phyloP scores from a whole-genome alignment of 768 basidiomycete genomes.

The Podaxis rugospora region DNA sequence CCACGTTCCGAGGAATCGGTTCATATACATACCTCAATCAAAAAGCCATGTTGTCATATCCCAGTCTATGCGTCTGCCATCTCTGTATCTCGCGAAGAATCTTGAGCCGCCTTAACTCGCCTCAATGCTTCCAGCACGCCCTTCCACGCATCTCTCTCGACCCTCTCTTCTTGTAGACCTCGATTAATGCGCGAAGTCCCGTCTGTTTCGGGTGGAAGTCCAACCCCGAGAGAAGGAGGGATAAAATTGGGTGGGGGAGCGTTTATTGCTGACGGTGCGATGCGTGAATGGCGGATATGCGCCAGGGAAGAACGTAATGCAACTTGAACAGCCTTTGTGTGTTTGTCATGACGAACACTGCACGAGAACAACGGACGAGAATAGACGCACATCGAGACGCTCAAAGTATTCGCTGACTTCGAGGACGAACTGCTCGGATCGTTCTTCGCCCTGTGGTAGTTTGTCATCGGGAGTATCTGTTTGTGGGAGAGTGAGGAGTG shows the following conservation, averaged over 20 bases:
- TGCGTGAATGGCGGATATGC: constrained; percentile 76
- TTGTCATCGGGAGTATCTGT: constrained; percentile 65
- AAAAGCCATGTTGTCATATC: background rate
- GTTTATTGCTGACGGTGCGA: constrained; percentile 84
- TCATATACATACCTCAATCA: background rate
- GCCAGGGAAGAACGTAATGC: constrained; percentile 76
- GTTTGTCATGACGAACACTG: constrained; percentile 5
- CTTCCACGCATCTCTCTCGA: constrained; percentile 76
- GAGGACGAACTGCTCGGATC: constrained; percentile 80
- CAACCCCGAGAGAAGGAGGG: constrained; percentile 76
- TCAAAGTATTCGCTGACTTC: constrained; percentile 87
- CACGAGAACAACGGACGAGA: background rate
- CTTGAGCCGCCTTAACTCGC: constrained; percentile 49
- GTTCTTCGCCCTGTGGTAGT: constrained; percentile 76
- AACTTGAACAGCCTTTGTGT: constrained; percentile 62
- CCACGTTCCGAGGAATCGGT: background rate
- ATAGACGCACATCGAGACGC: constrained; percentile 61
- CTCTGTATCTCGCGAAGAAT: constrained; percentile 16
- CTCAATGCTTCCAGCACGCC: constrained; percentile 65
- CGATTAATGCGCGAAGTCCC: constrained; percentile 37
- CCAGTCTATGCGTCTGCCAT: constrained; percentile 3
- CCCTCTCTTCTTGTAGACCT: constrained; percentile 73
- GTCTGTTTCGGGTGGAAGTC: constrained; percentile 45
- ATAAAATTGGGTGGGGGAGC: constrained; percentile 70
- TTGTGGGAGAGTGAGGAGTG: constrained; percentile 78